Conservation (phyloP, 768 basidiomycete genomes). For the Clitopilus hobsonii region DNA sequence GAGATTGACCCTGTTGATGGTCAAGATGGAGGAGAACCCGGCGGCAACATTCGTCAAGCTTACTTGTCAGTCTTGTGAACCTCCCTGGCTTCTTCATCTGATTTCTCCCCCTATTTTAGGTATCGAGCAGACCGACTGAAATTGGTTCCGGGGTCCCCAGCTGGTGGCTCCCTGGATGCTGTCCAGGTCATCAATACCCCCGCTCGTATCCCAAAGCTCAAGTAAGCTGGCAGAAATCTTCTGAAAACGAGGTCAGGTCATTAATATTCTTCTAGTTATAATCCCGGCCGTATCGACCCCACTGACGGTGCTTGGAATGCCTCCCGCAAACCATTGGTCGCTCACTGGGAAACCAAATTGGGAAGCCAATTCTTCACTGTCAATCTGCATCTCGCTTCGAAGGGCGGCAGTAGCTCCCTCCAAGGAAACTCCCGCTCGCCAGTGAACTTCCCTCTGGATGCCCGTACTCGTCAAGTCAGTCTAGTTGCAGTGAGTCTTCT, state of each 20-base stretch:
- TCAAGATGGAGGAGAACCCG: conserved; percentile 56
- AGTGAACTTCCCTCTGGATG: conserved; percentile 45
- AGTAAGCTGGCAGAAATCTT: conserved; percentile 22
- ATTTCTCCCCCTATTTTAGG: conserved; percentile 11
- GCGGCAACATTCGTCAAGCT: conserved; percentile 59
- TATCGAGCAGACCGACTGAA: conserved; percentile 48
- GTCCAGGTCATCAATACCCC: conserved; percentile 29
- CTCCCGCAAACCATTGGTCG: conserved; percentile 57
- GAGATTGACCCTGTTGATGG: conserved; percentile 48
- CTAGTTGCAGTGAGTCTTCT: conserved; percentile 40
- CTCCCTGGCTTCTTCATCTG: not conserved
- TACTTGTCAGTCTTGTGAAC: conserved; percentile 36
- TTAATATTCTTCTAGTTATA: conserved; percentile 34
- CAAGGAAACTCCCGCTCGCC: conserved; percentile 57
- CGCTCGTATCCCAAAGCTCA: conserved; percentile 32
- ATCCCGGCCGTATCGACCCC: conserved; percentile 62
- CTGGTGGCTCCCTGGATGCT: conserved; percentile 43
- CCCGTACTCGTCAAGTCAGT: conserved; percentile 45
- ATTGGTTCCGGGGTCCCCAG: conserved; percentile 39
- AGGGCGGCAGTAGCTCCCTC: conserved; percentile 49
- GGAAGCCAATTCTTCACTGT: conserved; percentile 50
- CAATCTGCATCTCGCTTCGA: conserved; percentile 57
- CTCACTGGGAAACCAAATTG: conserved; percentile 43
- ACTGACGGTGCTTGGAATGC: conserved; percentile 47
- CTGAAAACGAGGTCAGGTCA: not conserved